Conservation (phyloP, 1,284 basidiomycete genomes). For the Puccinia novopanici region DNA sequence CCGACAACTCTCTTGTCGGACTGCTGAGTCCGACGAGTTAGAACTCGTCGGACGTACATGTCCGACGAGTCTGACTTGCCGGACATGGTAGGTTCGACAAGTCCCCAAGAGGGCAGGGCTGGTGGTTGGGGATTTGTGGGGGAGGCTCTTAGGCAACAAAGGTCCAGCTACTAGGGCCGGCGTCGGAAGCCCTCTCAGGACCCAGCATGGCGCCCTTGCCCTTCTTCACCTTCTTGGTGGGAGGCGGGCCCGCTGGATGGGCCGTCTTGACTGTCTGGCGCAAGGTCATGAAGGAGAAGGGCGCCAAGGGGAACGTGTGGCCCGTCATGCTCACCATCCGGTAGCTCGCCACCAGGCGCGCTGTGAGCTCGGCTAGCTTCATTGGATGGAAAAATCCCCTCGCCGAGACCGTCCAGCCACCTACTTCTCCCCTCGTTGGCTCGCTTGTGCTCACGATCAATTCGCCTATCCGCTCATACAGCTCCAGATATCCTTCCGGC, state of each 20-base stretch:
- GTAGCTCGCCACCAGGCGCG: neutral
- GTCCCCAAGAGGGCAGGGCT: too few relatives aligned
- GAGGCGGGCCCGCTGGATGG: neutral
- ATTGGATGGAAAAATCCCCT: constrained; percentile 35
- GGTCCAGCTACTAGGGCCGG: constrained; percentile 39
- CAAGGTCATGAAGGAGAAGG: constrained; percentile 35
- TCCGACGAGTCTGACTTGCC: too few relatives aligned
- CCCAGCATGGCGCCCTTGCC: constrained; percentile 32
- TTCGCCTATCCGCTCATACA: constrained; percentile 32
- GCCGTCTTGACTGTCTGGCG: constrained; percentile 3
- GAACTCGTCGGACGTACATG: too few relatives aligned
- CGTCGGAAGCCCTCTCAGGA: constrained; percentile 31
- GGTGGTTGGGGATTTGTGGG: too few relatives aligned
- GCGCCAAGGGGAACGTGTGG: constrained; percentile 8
- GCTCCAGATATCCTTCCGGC: constrained; percentile 4
- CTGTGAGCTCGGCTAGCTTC: constrained; percentile 21
- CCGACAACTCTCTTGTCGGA: too few relatives aligned
- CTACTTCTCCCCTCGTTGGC: neutral
- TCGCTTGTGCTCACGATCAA: constrained; percentile 1
- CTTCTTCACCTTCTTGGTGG: neutral
- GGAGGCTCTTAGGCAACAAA: too few relatives aligned
- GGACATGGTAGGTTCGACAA: too few relatives aligned
- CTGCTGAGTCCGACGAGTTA: too few relatives aligned
- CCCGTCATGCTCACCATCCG: constrained; percentile 1
- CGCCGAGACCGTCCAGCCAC: neutral